Evolutionary conservation across 164 flowering plant species (phyloP), one percentile per base, ranked within the genome.

Genomic region (Dillenia turbinata): DNA sequence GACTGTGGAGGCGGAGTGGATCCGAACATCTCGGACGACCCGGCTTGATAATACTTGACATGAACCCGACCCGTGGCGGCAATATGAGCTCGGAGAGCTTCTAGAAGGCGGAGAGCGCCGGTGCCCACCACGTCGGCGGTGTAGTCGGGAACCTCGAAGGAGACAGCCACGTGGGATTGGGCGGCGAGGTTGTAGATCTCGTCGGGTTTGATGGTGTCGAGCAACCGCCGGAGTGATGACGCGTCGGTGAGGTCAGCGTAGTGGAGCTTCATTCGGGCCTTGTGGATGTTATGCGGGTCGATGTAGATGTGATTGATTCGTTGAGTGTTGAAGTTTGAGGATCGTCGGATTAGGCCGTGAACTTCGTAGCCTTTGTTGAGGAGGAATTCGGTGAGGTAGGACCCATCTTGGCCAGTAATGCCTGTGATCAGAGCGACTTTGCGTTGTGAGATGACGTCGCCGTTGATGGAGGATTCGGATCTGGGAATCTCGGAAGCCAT

Each of bases 101-200:
- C 98, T 10, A 93, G 82, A 46, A 93, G 83, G 47, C 98, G 84
- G 62, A 93, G 83, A 9, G 98, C 89, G 26, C 97, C 98, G 44
- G 98, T 87, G 65, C 94, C 96, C n/a, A 93, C 98, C 3, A 90
- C 97, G 50, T 93, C 98, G 47, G 97, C 97, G 10, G 98, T 93
- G 74, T 87, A 93, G 66, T 90, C 97, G 1, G 98, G 98, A 82
- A 87, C 87, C 81, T 93, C 98, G 65, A 93, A 93, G 52, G 97
- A 90, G 60, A 93, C 97, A 8, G 98, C 98, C 24, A 93, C 98
- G 68, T 93, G 97, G 16, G 94, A 87, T 56, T 93, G 98, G 50
- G 97, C 98, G 50, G 97, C 98, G 44, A 93, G 89, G 68, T 93
- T 93, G 79, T 93, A 90, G 72, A 93, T 81, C 82, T 93, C 98